These are phyloP conservation scores for Phoma sp. DNA, from an alignment of 2,329 filamentous ascomycete genomes.

Conservation along the genomic window DNA sequence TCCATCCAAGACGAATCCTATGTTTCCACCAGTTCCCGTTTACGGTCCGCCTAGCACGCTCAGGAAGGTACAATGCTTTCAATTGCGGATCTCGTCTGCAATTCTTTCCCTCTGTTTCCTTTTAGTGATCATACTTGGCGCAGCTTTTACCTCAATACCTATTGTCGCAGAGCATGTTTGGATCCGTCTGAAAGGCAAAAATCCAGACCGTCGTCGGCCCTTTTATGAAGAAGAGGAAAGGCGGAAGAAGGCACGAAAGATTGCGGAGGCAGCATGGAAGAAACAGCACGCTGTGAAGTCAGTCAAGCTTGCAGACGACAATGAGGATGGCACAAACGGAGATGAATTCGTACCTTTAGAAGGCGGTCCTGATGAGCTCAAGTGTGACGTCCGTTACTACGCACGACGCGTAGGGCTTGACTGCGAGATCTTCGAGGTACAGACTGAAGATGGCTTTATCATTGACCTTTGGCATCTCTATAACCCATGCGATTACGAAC, in stretches of 20 bases:
- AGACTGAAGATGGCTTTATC: constrained; percentile 93
- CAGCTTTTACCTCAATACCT: constrained; percentile 71
- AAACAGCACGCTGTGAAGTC: constrained; percentile 43
- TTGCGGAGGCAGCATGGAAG: constrained; percentile 69
- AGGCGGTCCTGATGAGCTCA: constrained; percentile 77
- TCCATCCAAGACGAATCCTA: constrained; percentile 73
- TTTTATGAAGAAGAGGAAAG: constrained; percentile 76
- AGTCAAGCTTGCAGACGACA: constrained; percentile 45
- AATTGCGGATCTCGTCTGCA: constrained; percentile 72
- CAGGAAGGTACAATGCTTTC: constrained; percentile 68
- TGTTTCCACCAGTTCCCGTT: constrained; percentile 83
- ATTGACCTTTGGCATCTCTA: constrained; percentile 90
- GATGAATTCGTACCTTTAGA: constrained; percentile 75
- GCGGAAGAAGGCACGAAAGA: constrained; percentile 61
- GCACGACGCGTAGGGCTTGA: constrained; percentile 86
- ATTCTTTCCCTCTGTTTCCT: constrained; percentile 81
- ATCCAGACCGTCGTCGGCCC: constrained; percentile 66
- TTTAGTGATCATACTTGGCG: constrained; percentile 74
- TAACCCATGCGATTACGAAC: constrained; percentile 75
- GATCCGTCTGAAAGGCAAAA: constrained; percentile 61
- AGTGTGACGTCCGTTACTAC: constrained; percentile 84
- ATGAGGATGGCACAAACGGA: constrained; percentile 48
- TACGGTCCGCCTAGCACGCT: constrained; percentile 76
- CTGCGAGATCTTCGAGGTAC: constrained; percentile 79
- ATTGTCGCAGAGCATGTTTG: constrained; percentile 57